Percentiles rank a stretch among this genome's conserved stretches.
These are phyloP conservation scores for Trichosporon ovoides DNA, from an alignment of 1,284 basidiomycete genomes.

Conservation along the genomic window DNA sequence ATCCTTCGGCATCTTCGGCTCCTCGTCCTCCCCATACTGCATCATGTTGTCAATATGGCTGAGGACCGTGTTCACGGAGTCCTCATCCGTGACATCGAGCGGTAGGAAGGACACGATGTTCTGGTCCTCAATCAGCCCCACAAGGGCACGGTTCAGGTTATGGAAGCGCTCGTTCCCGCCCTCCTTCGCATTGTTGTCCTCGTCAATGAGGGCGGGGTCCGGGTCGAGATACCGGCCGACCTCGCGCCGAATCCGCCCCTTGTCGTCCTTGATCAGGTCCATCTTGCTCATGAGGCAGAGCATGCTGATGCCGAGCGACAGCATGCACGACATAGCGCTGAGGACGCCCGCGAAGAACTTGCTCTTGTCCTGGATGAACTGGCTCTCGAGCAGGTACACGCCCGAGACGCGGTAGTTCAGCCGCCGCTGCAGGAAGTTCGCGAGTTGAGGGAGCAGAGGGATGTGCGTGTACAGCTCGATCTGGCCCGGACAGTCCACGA, in stretches of 20 bases:
- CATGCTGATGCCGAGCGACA: conserved; percentile 93
- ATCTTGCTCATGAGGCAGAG: conserved; percentile 99
- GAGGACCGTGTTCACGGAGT: conserved; percentile 82
- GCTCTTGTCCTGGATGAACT: conserved; percentile 98
- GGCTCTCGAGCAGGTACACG: conserved; percentile 90
- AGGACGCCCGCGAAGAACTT: conserved; percentile 99
- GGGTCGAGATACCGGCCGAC: conserved; percentile 91
- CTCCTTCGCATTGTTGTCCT: too few species aligned
- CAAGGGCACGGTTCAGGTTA: conserved; percentile 87
- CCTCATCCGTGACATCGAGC: conserved; percentile 81
- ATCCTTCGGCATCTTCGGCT: conserved; percentile 77
- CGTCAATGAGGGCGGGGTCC: conserved; percentile 82
- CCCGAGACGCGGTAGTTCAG: conserved; percentile 72
- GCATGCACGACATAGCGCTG: conserved; percentile 98
- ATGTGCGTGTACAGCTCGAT: conserved; percentile 99
- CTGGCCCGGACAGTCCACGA: conserved; percentile 98
- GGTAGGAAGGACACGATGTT: conserved; percentile 96
- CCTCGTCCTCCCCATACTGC: conserved; percentile 93
- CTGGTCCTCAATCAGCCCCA: conserved; percentile 85
- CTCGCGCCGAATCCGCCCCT: conserved; percentile 67
- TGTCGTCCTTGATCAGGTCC: conserved; percentile 80
- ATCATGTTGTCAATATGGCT: conserved; percentile 96
- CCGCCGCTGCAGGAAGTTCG: conserved; percentile 57
- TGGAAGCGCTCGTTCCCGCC: conserved; percentile 83
- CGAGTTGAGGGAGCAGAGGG: conserved; percentile 85